phyloP scores from a whole-genome alignment of 1,284 basidiomycete genomes.

The Mrakiaceae sp. region DNA sequence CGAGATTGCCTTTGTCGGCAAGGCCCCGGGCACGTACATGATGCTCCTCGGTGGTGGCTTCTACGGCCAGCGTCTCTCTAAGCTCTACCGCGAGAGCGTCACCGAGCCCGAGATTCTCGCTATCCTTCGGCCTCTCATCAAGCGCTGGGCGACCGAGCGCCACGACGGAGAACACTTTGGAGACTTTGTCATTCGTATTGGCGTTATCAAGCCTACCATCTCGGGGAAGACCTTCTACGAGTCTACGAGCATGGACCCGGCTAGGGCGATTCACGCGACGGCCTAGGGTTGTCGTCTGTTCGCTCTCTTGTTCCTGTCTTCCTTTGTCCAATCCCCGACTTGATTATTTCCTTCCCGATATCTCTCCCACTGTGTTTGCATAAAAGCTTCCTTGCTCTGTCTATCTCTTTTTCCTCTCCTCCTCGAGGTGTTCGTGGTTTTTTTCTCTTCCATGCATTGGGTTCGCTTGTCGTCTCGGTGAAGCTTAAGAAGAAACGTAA shows the following conservation, averaged over 20 bases:
- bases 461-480: not conserved
- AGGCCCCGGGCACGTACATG: constrained; percentile 82
- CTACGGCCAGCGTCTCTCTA: constrained; percentile 84
- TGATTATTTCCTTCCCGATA: not conserved
- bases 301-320: not conserved
- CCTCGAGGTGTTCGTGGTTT: not conserved
- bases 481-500: no score
- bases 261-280: not conserved
- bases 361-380: not conserved
- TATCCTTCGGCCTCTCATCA: constrained; percentile 85
- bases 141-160: constrained; percentile 79
- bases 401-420: not conserved
- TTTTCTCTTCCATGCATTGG: not conserved
- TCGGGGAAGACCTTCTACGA: constrained; percentile 23
- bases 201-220: constrained; percentile 22
- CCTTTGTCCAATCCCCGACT: not conserved
- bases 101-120: constrained; percentile 87
- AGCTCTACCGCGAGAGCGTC: constrained; percentile 84
- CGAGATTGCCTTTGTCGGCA: constrained; percentile 94
- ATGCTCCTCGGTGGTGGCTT: constrained; percentile 96
- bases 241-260: constrained; percentile 10
- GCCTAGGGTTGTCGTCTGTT: not conserved
- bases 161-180: constrained; percentile 87
- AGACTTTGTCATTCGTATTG: constrained; percentile 73
- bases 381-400: not conserved